phyloP scores from a whole-genome alignment of 768 basidiomycete species.

The Tylopilus cervinicoccineus region DNA sequence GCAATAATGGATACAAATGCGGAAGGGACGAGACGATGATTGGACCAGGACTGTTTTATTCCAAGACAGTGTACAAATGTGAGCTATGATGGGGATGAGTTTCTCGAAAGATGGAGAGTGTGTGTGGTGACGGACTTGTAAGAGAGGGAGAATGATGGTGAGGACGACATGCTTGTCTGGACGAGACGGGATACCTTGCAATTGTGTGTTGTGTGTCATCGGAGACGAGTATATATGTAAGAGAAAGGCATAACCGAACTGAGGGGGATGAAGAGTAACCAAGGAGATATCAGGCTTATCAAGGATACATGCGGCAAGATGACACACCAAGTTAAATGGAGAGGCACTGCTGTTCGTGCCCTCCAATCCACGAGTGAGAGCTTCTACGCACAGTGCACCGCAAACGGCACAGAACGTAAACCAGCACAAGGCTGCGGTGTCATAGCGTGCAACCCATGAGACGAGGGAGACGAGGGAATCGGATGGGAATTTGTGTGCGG shows the following conservation, averaged over 20 bases:
- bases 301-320: constrained; percentile 1
- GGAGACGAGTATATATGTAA: constrained; percentile 72
- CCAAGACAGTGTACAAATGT: constrained; percentile 63
- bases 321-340: constrained; percentile 68
- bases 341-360: constrained; percentile 54
- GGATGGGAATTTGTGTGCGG: constrained; percentile 40
- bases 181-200: constrained; percentile 47
- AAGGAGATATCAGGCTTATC: neutral
- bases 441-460: constrained; percentile 43
- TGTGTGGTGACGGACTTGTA: constrained; percentile 48
- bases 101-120: neutral
- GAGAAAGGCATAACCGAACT: constrained; percentile 78
- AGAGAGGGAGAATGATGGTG: constrained; percentile 65
- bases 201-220: constrained; percentile 45
- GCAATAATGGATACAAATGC: constrained; percentile 55
- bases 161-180: constrained; percentile 74
- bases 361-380: constrained; percentile 64
- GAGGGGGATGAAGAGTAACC: neutral
- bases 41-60: constrained; percentile 57
- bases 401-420: constrained; percentile 67
- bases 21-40: constrained; percentile 70
- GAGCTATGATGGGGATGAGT: constrained; percentile 37
- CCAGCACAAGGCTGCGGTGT: constrained; percentile 71
- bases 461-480: constrained; percentile 35
- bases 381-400: constrained; percentile 58